Base-by-base conservation (phyloP, 441 rosid species). In the Populus hybrid region DNA sequence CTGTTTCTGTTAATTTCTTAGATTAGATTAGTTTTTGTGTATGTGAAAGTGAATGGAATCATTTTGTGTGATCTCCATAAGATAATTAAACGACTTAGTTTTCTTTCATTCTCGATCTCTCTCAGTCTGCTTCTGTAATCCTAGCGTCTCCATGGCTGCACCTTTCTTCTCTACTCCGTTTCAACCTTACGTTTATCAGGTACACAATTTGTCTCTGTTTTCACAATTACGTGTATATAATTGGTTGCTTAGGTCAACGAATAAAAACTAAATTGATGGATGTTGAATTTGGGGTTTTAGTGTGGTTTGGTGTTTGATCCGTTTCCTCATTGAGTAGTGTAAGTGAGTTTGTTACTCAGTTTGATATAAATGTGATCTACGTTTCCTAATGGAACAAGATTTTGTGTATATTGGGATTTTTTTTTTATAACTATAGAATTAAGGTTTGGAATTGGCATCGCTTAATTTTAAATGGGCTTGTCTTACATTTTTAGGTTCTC, bases 121-220 rank as follows among this genome's bases (percentile, higher is more conserved):
- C 64, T 72, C 72, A 28, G 3, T 66, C 59, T 50, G 19, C 66
- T 9, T 74, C 75, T 21, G 42, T 63, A 81, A 75, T 77, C 65
- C 32, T 76, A 73, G 61, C 65, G 24, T 50, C 85, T 63, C 84
- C 76, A 95, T 95, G 99, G 99, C 99, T 32, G 99, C 99, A 40
- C 99, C 99, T 40, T 95, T 93, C 83, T 95, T 93, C 87, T 88
- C 98, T 0, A 95, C 97, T 69, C 99, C 99, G 68, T 91, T 95
- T 86, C 99, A 95, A 85, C 99, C 98, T 18, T 93, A 92, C 68
- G 97, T 95, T 70, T 93, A 95, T 73, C 99, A 93, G 98, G 99
- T 93, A 40, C 50, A 50, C 66, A 24, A 21, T 34, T 35, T 59
- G 50, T n/a, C 70, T 36, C 2, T 8, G 4, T 40, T 53, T 74